Conservation (phyloP, 2,329 filamentous ascomycete genomes). For the Elsinoe fawcettii region DNA sequence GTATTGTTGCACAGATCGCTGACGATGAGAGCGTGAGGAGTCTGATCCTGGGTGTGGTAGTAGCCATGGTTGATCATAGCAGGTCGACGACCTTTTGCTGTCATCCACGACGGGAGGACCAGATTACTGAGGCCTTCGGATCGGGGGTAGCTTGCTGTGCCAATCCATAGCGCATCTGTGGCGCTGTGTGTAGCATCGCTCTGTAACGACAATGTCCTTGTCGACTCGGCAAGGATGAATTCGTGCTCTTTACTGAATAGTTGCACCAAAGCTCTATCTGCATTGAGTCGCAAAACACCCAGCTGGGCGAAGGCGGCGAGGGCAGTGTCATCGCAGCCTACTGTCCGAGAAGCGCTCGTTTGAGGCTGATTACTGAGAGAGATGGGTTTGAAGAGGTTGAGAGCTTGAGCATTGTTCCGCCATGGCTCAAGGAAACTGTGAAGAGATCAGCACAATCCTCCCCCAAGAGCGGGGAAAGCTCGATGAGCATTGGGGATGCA, state of each 20-base stretch:
- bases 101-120: not conserved
- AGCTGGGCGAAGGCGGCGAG: conserved; percentile 44
- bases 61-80: conserved; percentile 11
- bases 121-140: conserved; percentile 32
- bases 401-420: not conserved
- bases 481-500: not conserved
- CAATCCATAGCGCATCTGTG: conserved; percentile 32
- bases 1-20: conserved; percentile 21
- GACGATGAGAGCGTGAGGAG: conserved; percentile 23
- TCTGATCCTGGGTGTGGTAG: conserved; percentile 23
- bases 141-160: conserved; percentile 26
- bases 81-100: conserved; percentile 17
- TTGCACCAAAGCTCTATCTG: conserved; percentile 44
- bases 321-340: conserved; percentile 33
- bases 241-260: conserved; percentile 41
- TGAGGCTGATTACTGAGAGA: not conserved
- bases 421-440: conserved; percentile 6
- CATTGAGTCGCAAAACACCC: conserved; percentile 41
- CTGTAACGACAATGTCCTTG: conserved; percentile 38
- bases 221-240: conserved; percentile 47
- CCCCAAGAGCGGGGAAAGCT: not conserved
- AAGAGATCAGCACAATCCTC: not conserved
- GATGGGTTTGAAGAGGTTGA: not conserved
- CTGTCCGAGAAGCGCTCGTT: not conserved
- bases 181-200: conserved; percentile 25